Percentiles rank a stretch among this genome's conserved stretches.
phyloP scores from a whole-genome alignment of 2,329 filamentous ascomycete species.

The Phialemoniopsis sp. region DNA sequence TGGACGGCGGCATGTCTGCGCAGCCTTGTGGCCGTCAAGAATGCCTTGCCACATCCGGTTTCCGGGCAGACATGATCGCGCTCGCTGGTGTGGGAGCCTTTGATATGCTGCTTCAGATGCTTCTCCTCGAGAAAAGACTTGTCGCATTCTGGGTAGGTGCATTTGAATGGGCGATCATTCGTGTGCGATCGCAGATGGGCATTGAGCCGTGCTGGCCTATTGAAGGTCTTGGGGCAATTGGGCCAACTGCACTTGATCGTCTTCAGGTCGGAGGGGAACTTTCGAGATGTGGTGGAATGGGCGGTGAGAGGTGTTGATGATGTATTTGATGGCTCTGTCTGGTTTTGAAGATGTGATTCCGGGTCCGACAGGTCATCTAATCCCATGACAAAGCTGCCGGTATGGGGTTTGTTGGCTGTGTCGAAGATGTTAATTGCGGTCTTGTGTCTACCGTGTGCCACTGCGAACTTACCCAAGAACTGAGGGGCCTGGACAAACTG shows the following conservation, averaged over 20 bases:
- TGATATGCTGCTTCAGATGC: conserved; percentile 81
- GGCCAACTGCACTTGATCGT: conserved; percentile 72
- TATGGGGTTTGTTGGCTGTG: no score
- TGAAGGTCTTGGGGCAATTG: conserved; percentile 78
- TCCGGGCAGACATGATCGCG: conserved; percentile 69
- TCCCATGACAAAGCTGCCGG: no score
- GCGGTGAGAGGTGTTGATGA: conserved; percentile 9
- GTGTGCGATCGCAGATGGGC: conserved; percentile 82
- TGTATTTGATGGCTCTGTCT: background rate
- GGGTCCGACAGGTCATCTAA: background rate
- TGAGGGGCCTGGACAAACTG: no score
- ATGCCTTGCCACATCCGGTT: conserved; percentile 72
- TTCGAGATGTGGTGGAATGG: conserved; percentile 3
- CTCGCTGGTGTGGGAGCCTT: conserved; percentile 69
- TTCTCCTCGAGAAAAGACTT: conserved; percentile 86
- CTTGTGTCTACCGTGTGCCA: no score
- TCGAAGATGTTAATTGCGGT: no score
- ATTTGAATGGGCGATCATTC: conserved; percentile 77
- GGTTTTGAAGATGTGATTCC: conserved; percentile 2
- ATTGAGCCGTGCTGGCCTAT: conserved; percentile 72
- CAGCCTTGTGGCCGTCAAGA: conserved; percentile 75
- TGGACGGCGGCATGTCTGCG: conserved; percentile 76
- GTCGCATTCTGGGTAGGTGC: conserved; percentile 64
- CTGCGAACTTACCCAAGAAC: no score
- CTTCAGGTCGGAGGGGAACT: conserved; percentile 68